phyloP scores from a whole-genome alignment of 164 flowering plant genomes.

The Paratinospora sagittata region DNA sequence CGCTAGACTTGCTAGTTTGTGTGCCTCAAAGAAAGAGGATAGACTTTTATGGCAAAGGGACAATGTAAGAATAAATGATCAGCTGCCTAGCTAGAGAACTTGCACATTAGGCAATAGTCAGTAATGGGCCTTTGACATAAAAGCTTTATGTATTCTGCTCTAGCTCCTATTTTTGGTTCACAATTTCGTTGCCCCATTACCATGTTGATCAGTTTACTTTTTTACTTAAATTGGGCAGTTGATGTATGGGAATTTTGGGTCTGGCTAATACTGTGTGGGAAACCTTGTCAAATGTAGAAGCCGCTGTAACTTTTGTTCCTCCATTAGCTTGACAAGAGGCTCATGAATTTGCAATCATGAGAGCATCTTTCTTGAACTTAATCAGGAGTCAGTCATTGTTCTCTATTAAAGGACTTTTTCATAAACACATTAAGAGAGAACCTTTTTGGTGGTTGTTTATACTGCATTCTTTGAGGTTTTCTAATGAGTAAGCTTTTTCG shows the following conservation, averaged over 20 bases:
- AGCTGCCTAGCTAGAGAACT: not conserved
- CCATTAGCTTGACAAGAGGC: no score
- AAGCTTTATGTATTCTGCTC: not conserved
- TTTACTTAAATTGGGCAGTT: not conserved
- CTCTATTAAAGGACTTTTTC: not conserved
- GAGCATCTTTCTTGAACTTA: not conserved
- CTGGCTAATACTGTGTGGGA: no score
- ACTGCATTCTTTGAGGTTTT: not conserved
- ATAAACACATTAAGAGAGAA: no score
- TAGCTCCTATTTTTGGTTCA: no score
- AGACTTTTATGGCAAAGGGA: not conserved
- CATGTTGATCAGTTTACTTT: not conserved
- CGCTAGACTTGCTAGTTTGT: not conserved
- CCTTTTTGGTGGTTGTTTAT: not conserved
- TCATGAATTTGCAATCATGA: not conserved
- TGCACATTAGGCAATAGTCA: not conserved
- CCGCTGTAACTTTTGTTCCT: no score
- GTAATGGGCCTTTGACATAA: not conserved
- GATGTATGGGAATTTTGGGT: no score
- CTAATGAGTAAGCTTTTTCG: not conserved
- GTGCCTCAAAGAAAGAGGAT: not conserved
- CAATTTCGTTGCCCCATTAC: not conserved
- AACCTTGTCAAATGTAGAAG: no score
- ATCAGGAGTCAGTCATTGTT: not conserved
- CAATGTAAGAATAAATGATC: not conserved